Conservation (phyloP, 1,139 yeast genomes). For the Geotrichum siamense region DNA sequence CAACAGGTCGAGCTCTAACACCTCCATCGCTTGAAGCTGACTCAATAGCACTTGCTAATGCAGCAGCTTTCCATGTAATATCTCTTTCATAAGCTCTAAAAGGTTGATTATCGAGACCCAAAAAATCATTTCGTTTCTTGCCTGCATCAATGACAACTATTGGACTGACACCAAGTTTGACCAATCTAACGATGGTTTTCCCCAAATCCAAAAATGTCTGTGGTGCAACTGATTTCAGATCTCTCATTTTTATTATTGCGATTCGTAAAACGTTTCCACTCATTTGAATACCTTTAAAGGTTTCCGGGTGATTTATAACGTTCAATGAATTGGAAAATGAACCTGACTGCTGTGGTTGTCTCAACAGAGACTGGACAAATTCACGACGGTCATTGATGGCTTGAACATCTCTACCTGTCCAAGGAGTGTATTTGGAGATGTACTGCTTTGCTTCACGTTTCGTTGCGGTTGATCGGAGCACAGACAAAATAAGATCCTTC, state of each 20-base stretch:
- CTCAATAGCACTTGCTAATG: constrained; percentile 24
- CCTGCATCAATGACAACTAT: constrained; percentile 36
- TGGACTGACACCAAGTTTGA: constrained; percentile 45
- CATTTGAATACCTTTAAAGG: constrained; percentile 22
- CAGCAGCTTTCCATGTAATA: constrained; percentile 24
- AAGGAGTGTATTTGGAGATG: constrained; percentile 41
- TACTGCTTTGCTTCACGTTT: constrained; percentile 59
- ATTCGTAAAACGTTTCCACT: constrained; percentile 38
- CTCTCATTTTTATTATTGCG: constrained; percentile 46
- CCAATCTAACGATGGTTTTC: constrained; percentile 44
- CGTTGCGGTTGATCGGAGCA: constrained; percentile 57
- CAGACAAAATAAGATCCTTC: constrained; percentile 49
- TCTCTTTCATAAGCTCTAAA: constrained; percentile 22
- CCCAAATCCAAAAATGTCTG: constrained; percentile 41
- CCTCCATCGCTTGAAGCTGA: constrained; percentile 19
- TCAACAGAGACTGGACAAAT: constrained; percentile 19
- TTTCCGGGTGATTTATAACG: constrained; percentile 16
- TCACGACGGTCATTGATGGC: constrained; percentile 25
- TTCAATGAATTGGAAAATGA: constrained; percentile 20
- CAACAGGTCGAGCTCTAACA: constrained; percentile 30
- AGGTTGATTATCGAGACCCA: constrained; percentile 20
- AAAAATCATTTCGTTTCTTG: constrained; percentile 28
- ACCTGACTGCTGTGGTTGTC: constrained; percentile 31
- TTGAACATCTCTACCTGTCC: constrained; percentile 18
- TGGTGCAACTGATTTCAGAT: constrained; percentile 34